phyloP scores from a whole-genome alignment of 306 rosid species.

The Casuarina cunninghamiana region DNA sequence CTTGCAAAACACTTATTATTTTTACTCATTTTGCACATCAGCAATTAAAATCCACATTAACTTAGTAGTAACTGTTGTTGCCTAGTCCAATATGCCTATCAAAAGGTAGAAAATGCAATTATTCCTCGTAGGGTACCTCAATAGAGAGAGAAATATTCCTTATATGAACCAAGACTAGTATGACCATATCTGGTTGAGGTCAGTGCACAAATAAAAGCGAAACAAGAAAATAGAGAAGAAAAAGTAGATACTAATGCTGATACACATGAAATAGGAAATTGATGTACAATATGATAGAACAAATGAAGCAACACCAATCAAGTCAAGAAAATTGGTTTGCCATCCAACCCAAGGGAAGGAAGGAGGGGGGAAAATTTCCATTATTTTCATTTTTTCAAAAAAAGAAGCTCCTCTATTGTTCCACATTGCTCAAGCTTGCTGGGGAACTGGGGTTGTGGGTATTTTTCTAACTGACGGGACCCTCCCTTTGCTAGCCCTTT shows the following conservation, averaged over 20 bases:
- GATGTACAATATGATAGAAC: background rate
- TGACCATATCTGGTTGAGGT: background rate
- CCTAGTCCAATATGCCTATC: background rate
- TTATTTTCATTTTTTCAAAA: no score
- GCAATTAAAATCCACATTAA: background rate
- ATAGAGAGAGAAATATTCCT: background rate
- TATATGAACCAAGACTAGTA: background rate
- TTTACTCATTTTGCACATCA: background rate
- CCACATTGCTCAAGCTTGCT: no score
- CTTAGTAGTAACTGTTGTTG: background rate
- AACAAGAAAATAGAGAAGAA: background rate
- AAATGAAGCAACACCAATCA: background rate
- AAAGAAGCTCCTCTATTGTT: background rate
- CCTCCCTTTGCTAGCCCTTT: no score
- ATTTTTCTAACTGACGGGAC: no score
- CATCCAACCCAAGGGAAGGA: background rate
- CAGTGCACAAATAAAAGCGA: background rate
- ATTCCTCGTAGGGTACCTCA: background rate
- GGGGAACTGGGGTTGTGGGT: no score
- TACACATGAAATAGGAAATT: background rate
- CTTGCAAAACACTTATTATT: background rate
- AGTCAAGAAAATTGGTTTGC: background rate
- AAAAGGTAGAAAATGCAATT: background rate
- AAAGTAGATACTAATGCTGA: background rate
- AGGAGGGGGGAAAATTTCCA: no score